Base-by-base conservation (phyloP, 1,284 basidiomycete species). In the Moesziomyces sp. region DNA sequence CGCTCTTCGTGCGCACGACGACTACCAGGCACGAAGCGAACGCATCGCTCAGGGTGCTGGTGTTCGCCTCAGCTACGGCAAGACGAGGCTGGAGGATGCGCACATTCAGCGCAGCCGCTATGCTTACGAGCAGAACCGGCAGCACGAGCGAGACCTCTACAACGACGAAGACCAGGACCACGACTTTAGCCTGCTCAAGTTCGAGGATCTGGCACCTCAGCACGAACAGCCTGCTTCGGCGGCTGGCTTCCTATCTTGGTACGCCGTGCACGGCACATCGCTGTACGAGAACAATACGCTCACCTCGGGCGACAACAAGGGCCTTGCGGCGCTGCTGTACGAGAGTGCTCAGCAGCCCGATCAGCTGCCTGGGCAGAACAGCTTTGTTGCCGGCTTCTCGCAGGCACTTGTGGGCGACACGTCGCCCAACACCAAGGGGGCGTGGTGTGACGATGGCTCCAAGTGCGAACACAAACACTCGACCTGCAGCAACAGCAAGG, bases 231-330 rank as follows among this genome's bases (percentile, higher is more conserved):
- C 44, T 4, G 43, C 62, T 2, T 40, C 56, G 14, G 28, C 77
- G 4, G 64, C 68, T n/a, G 78, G 75, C 7, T 67, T 80, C 35
- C 67, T 80, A 5, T 73, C 89, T 79, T 92, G 92, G 86, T 93
- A 90, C 81, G 86, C 91, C 0, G 92, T 93, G 0, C 92, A 93
- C 84, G 91, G 92, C 6, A 77, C 75, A 2, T 70, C 65, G 40
- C 58, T 77, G 38, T 77, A 77, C 61, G 75, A 79, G 60, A 80
- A 80, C 75, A 80, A 80, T 47, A 80, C 78, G 16, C 64, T 80
- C 16, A 79, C 77, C 6, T 74, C 69, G 30, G 66, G 63, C 11
- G 78, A 80, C 50, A 80, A 80, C 72, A 80, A 80, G 52, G 78
- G 78, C 34, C 59, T 80, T 3, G 78, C 78, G 3, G 78, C 78